Conservation (phyloP, 345 rosid species). For the Zanthoxylum bungeanum region DNA sequence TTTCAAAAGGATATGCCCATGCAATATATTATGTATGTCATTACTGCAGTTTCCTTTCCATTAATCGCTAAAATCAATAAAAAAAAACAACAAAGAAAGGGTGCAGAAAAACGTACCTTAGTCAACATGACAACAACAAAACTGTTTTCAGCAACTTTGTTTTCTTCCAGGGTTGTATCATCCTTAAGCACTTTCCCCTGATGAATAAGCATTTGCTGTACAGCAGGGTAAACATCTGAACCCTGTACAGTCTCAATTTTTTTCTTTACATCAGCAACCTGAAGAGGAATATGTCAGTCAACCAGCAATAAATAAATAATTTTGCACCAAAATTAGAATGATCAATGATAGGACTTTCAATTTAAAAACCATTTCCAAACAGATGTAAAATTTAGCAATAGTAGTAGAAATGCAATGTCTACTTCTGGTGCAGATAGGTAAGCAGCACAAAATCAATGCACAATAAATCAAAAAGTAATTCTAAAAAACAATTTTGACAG, state of each 20-base stretch:
- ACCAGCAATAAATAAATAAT: neutral
- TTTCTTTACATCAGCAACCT: slow-evolving; percentile 51
- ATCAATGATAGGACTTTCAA: neutral
- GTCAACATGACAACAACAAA: slow-evolving; percentile 53
- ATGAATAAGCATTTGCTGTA: slow-evolving; percentile 51
- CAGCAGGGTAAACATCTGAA: slow-evolving; percentile 36
- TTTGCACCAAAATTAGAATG: neutral
- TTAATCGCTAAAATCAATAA: neutral
- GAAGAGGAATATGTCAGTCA: neutral
- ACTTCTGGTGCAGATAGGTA: neutral
- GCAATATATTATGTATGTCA: neutral
- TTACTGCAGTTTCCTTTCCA: neutral
- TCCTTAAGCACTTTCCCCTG: slow-evolving; percentile 59
- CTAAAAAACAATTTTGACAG: neutral
- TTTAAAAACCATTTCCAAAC: neutral
- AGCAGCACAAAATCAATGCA: neutral
- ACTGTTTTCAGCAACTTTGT: slow-evolving; percentile 51
- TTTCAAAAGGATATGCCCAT: neutral
- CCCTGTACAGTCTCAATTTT: slow-evolving; percentile 48
- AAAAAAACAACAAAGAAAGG: neutral
- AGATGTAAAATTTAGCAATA: neutral
- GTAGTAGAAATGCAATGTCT: neutral
- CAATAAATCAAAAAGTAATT: neutral
- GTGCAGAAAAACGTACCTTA: slow-evolving; percentile 26
- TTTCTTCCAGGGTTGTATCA: slow-evolving; percentile 46